Evolutionary conservation across 768 basidiomycete species (phyloP).

Genomic region (Calocybe indica): DNA sequence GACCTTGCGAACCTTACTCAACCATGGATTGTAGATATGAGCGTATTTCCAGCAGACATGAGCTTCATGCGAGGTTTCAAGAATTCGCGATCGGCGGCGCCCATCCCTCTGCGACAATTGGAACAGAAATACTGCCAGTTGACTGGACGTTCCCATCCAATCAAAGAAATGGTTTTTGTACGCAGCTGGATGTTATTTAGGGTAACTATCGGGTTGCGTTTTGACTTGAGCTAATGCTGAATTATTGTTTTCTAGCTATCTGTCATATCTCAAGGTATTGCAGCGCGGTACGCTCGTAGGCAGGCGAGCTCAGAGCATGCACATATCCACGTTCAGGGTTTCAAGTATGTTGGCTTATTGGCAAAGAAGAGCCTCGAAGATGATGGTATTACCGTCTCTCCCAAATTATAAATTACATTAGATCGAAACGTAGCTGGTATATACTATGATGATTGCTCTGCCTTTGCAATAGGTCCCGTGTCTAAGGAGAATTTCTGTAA

Average conservation of each 20-base stretch:
- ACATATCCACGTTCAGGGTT: conserved; percentile 32
- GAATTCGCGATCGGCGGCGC: conserved; percentile 45
- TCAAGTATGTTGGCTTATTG: conserved; percentile 58
- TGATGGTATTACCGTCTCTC: conserved; percentile 29
- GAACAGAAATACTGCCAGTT: conserved; percentile 78
- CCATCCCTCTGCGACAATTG: conserved; percentile 64
- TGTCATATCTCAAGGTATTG: conserved; percentile 86
- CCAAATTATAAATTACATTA: no score
- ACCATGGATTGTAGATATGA: conserved; percentile 64
- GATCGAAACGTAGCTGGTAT: no score
- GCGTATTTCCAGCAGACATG: conserved; percentile 24
- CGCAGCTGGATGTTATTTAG: conserved; percentile 84
- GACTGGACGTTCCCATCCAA: conserved; percentile 63
- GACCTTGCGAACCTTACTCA: conserved; percentile 89
- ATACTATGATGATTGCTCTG: no score
- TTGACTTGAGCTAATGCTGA: conserved; percentile 1
- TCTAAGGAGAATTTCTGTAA: no score
- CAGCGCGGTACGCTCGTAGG: conserved; percentile 76
- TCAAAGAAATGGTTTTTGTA: conserved; percentile 72
- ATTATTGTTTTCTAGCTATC: conserved; percentile 41
- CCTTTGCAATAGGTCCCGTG: no score
- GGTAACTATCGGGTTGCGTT: conserved; percentile 31
- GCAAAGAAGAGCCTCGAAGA: conserved; percentile 58
- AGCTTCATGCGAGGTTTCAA: conserved; percentile 54
- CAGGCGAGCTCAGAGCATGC: conserved; percentile 89